Evolutionary conservation across 1,284 basidiomycete species (phyloP).

Genomic region (Austroboletus niveus): DNA sequence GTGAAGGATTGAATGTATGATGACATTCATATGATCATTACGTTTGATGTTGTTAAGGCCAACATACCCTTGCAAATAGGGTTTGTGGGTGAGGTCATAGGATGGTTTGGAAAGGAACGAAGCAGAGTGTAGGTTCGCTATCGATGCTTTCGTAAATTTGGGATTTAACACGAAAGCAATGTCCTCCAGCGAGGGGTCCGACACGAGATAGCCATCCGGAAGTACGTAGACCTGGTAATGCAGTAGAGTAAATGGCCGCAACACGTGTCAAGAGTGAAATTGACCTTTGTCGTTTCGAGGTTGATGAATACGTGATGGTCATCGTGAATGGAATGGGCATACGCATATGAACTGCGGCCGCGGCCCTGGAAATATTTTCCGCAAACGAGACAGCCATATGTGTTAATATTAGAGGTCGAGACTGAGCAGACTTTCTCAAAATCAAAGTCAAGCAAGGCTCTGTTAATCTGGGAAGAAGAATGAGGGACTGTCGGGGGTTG

Average conservation of each 20-base stretch:
- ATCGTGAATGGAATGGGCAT: conserved; percentile 95
- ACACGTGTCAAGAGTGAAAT: conserved; percentile 13
- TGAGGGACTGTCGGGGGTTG: conserved; percentile 19
- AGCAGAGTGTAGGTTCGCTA: conserved; percentile 54
- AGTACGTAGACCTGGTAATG: conserved; percentile 84
- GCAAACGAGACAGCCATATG: conserved; percentile 96
- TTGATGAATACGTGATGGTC: conserved; percentile 99
- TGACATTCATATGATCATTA: conserved; percentile 97
- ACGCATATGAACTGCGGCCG: conserved; percentile 91
- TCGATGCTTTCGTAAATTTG: conserved; percentile 62
- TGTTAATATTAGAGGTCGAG: conserved; percentile 94
- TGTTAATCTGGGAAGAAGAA: conserved; percentile 66
- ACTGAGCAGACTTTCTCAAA: conserved; percentile 99
- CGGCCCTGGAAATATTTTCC: conserved; percentile 99
- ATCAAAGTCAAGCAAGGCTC: conserved; percentile 92
- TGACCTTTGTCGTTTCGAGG: conserved; percentile 85
- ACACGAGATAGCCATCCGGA: conserved; percentile 96
- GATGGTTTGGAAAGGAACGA: conserved; percentile 69
- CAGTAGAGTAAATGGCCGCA: conserved; percentile 15
- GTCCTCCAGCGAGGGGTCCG: conserved; percentile 93
- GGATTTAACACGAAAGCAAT: conserved; percentile 91
- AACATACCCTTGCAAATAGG: conserved; percentile 92
- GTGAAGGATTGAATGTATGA: conserved; percentile 92
- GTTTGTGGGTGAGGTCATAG: conserved; percentile 78
- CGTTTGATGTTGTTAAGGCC: conserved; percentile 97